A percentile compares a stretch with the other conserved stretches of the same genome.
Conservation (phyloP, 345 rosid species). For the Kernera saxatilis region DNA sequence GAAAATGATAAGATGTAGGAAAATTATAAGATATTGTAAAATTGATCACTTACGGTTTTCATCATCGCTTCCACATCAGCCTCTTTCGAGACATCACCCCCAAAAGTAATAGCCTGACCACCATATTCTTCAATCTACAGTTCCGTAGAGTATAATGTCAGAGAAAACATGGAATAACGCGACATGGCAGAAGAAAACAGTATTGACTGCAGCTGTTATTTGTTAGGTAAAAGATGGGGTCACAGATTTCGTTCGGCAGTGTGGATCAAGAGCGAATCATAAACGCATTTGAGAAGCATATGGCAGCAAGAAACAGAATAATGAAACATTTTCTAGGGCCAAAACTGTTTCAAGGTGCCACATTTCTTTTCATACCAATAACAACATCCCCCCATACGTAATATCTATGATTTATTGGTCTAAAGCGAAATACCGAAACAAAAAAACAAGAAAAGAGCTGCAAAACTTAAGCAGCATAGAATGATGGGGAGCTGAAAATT, state of each 20-base stretch:
- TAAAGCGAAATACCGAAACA: background rate
- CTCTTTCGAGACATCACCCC: conserved; percentile 95
- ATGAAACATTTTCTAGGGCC: background rate
- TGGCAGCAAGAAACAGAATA: background rate
- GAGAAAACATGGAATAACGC: background rate
- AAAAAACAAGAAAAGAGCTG: background rate
- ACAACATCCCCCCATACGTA: background rate
- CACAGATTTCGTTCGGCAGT: background rate
- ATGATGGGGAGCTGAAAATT: background rate
- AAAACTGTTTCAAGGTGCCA: background rate
- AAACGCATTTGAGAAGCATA: background rate
- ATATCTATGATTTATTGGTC: background rate
- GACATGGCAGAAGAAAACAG: background rate
- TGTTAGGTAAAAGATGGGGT: background rate
- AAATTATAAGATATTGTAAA: background rate
- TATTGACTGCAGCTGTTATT: background rate
- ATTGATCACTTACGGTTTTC: conserved; percentile 61
- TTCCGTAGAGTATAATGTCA: background rate
- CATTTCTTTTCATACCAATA: background rate
- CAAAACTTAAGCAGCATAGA: background rate
- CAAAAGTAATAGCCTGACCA: conserved; percentile 88
- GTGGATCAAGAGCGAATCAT: background rate
- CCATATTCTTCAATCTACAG: conserved; percentile 84
- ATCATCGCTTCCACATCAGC: conserved; percentile 94
- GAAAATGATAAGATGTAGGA: background rate